Evolutionary conservation across 768 basidiomycete genomes (phyloP), one percentile per base, ranked within the genome.

Genomic region (Termitomyces eurrhizus): DNA sequence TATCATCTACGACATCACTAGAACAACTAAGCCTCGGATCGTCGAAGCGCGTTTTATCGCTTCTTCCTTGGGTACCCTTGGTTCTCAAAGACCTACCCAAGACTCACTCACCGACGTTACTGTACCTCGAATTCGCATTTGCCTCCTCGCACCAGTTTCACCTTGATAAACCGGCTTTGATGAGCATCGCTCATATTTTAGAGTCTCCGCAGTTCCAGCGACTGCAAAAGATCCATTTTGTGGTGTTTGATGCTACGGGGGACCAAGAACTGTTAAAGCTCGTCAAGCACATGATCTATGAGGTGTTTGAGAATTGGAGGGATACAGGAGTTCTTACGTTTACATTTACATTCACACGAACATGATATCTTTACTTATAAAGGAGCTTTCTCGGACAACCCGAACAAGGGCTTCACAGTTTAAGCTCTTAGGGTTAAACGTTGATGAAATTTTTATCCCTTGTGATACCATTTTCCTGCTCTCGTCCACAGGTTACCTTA

Each of bases 101-200:
- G 39, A 59, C 57, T 7, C 49, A 62, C 14, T 49, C 55, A 42
- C 62, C 64, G 7, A 63, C 64, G 18, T 53, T 73, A 36, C 59
- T 44, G 11, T 55, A 66, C 13, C 66, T 74, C 18, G 65, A 67
- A 36, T 65, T 73, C 12, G 66, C 65, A 7, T 73, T 72, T 44
- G 65, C 70, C 11, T 69, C 69, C 11, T 73, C 73, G 11, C 66
- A 68, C 4, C 73, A 73, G 62, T 71, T 73, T 49, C 67, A 70
- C 51, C 68, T 73, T 26, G 72, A 74, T 50, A 64, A 60, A 6
- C 70, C 72, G 9, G 66, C 68, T 59, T 65, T 73, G 13, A 58
- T 66, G 26, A 61, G 51, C 56, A 64, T 74, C 24, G 61, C 66
- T 4, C 45, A 62, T 12, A 59, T 68, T 18, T 58, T 73, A 14